A percentile compares a stretch with the other conserved stretches of the same genome.
Conservation (phyloP, 1,284 basidiomycete genomes). For the Ustanciosporium gigantosporum region DNA sequence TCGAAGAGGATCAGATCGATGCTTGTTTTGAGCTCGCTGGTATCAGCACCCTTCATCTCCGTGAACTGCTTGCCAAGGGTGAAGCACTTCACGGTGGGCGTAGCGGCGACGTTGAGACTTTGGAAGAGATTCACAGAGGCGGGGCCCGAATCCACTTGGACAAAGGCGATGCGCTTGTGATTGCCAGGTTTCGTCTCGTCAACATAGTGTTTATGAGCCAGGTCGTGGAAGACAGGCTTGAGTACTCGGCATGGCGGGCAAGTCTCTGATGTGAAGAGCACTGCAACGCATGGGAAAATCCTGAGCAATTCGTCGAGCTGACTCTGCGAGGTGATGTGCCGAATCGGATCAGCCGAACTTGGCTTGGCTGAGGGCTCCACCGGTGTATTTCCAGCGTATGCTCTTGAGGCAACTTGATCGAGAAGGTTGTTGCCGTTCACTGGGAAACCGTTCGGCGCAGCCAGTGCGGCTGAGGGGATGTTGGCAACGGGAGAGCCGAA, state of each 20-base stretch:
- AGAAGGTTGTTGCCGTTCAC: constrained; percentile 10
- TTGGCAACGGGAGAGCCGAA: constrained; percentile 16
- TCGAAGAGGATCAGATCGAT: constrained; percentile 74
- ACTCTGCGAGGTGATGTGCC: constrained; percentile 7
- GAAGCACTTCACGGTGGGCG: constrained; percentile 79
- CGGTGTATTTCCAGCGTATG: constrained; percentile 61
- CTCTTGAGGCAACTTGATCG: constrained; percentile 66
- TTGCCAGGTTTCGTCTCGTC: constrained; percentile 12
- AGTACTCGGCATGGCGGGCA: constrained; percentile 71
- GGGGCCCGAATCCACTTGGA: constrained; percentile 54
- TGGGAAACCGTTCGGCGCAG: not conserved
- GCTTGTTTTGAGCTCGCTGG: constrained; percentile 70
- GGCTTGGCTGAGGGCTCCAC: constrained; percentile 64
- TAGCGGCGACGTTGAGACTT: constrained; percentile 69
- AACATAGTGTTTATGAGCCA: constrained; percentile 66
- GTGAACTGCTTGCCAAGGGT: constrained; percentile 52
- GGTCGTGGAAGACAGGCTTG: constrained; percentile 69
- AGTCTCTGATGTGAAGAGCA: constrained; percentile 70
- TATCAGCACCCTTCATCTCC: constrained; percentile 76
- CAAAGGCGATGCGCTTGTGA: constrained; percentile 47
- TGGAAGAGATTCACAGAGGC: constrained; percentile 28
- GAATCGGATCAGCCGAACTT: constrained; percentile 67
- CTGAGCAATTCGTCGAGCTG: constrained; percentile 43
- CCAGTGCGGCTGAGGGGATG: constrained; percentile 2
- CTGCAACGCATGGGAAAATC: constrained; percentile 66